Percentiles rank a stretch among this genome's conserved stretches.
Conservation (phyloP, 2,329 filamentous ascomycete species). For the Cercospora janseana region DNA sequence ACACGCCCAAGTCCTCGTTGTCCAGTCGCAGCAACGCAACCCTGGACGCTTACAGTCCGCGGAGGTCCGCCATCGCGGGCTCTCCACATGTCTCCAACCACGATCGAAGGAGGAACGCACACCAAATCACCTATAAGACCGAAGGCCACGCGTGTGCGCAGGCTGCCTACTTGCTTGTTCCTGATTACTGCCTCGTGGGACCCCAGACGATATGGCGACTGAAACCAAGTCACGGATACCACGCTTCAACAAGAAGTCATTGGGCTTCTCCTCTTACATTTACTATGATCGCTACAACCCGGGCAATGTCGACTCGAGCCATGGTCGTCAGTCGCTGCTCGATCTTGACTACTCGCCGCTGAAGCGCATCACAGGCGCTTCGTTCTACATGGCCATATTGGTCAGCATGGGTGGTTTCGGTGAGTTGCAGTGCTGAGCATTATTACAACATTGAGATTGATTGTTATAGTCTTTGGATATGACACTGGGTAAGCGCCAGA, state of each 20-base stretch:
- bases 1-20: neutral
- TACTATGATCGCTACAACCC: constrained; percentile 23
- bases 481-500: constrained; percentile 5
- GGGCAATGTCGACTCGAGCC: constrained; percentile 10
- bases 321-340: constrained; percentile 17
- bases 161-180: constrained; percentile 13
- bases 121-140: constrained; percentile 14
- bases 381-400: constrained; percentile 38
- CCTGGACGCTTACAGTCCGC: constrained; percentile 6
- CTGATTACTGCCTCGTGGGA: constrained; percentile 17
- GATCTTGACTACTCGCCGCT: constrained; percentile 23
- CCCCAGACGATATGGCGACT: constrained; percentile 12
- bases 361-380: constrained; percentile 19
- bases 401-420: constrained; percentile 40
- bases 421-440: constrained; percentile 22
- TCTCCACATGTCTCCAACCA: constrained; percentile 2
- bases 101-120: neutral
- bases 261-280: constrained; percentile 17
- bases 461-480: constrained; percentile 15
- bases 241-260: constrained; percentile 6
- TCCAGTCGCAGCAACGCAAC: constrained; percentile 1
- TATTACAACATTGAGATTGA: neutral
- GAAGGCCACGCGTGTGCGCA: neutral
- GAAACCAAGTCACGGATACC: constrained; percentile 8
- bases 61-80: constrained; percentile 1